Evolutionary conservation across 805 yeast species (phyloP).

Genomic region (Ogataea nakhonphanomensis): DNA sequence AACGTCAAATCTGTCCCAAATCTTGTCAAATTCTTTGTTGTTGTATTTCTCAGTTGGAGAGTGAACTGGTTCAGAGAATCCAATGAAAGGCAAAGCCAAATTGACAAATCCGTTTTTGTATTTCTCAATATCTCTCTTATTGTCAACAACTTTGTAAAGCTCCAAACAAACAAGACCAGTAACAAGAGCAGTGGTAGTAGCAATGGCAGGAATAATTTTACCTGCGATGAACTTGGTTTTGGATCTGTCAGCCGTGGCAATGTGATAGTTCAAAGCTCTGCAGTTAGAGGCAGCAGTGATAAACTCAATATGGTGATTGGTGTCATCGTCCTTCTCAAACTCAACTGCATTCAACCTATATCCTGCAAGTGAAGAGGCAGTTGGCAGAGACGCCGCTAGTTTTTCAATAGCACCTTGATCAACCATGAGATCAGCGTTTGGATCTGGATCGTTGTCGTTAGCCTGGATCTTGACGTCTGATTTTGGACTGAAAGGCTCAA

Average conservation of each 20-base stretch:
- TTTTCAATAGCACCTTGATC: conserved; percentile 64
- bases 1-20: conserved; percentile 93
- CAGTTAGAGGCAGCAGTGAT: conserved; percentile 94
- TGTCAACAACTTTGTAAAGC: conserved; percentile 82
- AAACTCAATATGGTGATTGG: conserved; percentile 94
- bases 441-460: conserved; percentile 84
- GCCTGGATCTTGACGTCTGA: conserved; percentile 78
- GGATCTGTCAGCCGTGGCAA: conserved; percentile 82
- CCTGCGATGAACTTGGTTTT: conserved; percentile 98
- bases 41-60: conserved; percentile 83
- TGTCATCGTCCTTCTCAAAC: conserved; percentile 96
- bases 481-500: conserved; percentile 72
- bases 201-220: conserved; percentile 97
- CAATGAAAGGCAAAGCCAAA: conserved; percentile 92
- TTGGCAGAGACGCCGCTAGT: conserved; percentile 78
- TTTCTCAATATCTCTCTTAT: conserved; percentile 70
- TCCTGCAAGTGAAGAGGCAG: conserved; percentile 85
- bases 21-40: conserved; percentile 72
- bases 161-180: conserved; percentile 94
- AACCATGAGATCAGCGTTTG: conserved; percentile 50
- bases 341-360: conserved; percentile 86
- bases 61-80: conserved; percentile 92
- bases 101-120: conserved; percentile 91
- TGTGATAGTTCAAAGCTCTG: conserved; percentile 87
- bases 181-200: conserved; percentile 97